A percentile compares a stretch with the other conserved stretches of the same genome.
phyloP scores from a whole-genome alignment of 441 rosid genomes.

The Arabidopsis lyrata region DNA sequence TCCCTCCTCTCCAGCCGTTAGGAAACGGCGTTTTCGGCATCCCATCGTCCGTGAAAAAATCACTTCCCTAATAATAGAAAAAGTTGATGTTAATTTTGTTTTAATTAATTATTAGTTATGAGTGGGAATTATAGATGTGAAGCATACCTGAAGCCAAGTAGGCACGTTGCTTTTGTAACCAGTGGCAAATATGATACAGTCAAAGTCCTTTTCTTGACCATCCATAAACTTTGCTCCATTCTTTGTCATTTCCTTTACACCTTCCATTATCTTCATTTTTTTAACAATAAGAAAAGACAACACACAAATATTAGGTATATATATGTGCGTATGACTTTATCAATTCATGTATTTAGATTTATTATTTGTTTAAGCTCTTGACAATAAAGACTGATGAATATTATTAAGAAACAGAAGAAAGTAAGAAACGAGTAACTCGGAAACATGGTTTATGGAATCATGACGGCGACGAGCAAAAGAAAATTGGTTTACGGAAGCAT shows the following conservation, averaged over 20 bases:
- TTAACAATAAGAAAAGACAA: background rate
- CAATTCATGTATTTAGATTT: background rate
- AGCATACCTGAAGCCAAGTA: slow-evolving; percentile 82
- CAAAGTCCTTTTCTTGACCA: slow-evolving; percentile 77
- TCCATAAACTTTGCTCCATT: slow-evolving; percentile 76
- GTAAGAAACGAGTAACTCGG: background rate
- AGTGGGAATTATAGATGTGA: slow-evolving; percentile 23
- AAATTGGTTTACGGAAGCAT: slow-evolving; percentile 6
- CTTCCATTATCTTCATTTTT: slow-evolving; percentile 53
- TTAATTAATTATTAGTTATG: background rate
- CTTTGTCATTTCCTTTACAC: slow-evolving; percentile 76
- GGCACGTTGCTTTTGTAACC: slow-evolving; percentile 92
- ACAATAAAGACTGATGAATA: background rate
- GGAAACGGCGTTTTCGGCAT: slow-evolving; percentile 86
- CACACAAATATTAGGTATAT: slow-evolving; percentile 10
- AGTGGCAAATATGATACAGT: slow-evolving; percentile 85
- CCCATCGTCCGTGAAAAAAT: slow-evolving; percentile 71
- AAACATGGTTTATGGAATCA: slow-evolving; percentile 15
- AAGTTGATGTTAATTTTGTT: background rate
- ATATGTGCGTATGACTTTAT: background rate
- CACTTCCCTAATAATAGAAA: slow-evolving; percentile 54
- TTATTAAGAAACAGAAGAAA: background rate
- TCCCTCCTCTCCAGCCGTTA: slow-evolving; percentile 80
- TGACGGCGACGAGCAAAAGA: background rate
- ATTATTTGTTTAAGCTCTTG: background rate